These are phyloP conservation scores for Apostasia ramifera DNA, from an alignment of 106 monocot species.

Conservation along the genomic window DNA sequence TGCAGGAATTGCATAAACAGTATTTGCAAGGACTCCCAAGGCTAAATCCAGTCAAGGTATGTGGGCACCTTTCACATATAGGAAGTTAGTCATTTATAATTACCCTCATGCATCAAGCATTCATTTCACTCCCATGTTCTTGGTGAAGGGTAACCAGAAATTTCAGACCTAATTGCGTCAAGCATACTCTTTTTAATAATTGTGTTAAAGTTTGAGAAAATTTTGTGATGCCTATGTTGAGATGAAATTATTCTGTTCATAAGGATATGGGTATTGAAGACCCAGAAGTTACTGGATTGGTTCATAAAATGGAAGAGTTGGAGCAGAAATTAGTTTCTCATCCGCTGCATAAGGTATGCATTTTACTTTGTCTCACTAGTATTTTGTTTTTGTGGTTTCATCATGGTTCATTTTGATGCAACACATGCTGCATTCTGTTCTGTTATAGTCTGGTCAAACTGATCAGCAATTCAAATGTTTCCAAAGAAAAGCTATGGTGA, in stretches of 20 bases:
- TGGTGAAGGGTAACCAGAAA: no score
- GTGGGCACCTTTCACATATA: no score
- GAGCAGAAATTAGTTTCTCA: slow-evolving; percentile 74
- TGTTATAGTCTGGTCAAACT: slow-evolving; percentile 67
- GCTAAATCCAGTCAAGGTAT: slow-evolving; percentile 88
- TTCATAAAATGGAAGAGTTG: slow-evolving; percentile 64
- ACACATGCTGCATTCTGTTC: slow-evolving; percentile 3
- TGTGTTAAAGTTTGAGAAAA: no score
- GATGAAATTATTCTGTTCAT: background rate
- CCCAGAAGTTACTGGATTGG: slow-evolving; percentile 40
- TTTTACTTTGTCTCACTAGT: slow-evolving; percentile 7
- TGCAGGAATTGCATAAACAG: slow-evolving; percentile 68
- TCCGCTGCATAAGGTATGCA: slow-evolving; percentile 74
- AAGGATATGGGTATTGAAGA: slow-evolving; percentile 67
- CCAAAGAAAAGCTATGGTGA: slow-evolving; percentile 93
- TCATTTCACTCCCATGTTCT: no score
- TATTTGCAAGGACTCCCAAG: slow-evolving; percentile 84
- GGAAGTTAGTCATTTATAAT: no score
- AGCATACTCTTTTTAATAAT: no score
- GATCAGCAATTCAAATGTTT: slow-evolving; percentile 83
- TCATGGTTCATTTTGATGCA: background rate
- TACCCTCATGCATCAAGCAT: no score
- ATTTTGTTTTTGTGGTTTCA: background rate
- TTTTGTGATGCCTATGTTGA: no score
- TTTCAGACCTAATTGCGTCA: no score